Evolutionary conservation across 148 eudicot genomes (phyloP), one percentile per base, ranked within the genome.

Genomic region (Rhododendron williamsianum): DNA sequence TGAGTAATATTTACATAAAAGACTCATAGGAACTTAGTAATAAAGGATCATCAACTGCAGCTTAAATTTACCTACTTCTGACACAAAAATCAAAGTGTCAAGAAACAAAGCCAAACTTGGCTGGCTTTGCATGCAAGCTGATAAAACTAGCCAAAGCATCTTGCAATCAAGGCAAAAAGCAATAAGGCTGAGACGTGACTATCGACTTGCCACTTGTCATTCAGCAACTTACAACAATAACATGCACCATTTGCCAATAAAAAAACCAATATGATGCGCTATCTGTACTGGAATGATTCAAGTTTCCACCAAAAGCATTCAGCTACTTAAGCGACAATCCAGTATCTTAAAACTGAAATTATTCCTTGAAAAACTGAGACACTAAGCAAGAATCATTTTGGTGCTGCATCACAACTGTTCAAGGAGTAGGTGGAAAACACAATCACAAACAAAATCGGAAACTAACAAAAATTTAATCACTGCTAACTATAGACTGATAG

Each of bases 71-170:
- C 65, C n/a, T 51, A 80, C 82, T 48, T n/a, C n/a, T 30, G 27
- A 69, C 54, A 65, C 84, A 82, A 82, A n/a, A 82, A 25, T 13
- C 76, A 43, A 63, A 82, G 10, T 12, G 25, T 41, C 85, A 27
- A 19, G 76, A 83, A 48, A 71, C 60, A 12, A 52, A 80, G 82
- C 11, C 35, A 82, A 82, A 13, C 69, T 43, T 30, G 85, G 60
- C 60, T 69, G 56, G 58, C 58, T 8, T 82, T 45, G 38, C 84
- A 45, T 13, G 76, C 9, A 67, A 82, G 41, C 69, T 52, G 49
- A 41, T 23, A 82, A 38, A 65, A 36, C 72, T 12, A 0, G 15
- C 78, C 25, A 83, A 30, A 83, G 25, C 43, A 60, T 71, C 73
- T n/a, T 38, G 54, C 56, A n/a, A 48, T 41, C 84, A 67, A 48